Percentiles rank a stretch among this genome's conserved stretches.
phyloP scores from a whole-genome alignment of 2,329 filamentous ascomycete genomes.

The Fusarium gaditjirri region DNA sequence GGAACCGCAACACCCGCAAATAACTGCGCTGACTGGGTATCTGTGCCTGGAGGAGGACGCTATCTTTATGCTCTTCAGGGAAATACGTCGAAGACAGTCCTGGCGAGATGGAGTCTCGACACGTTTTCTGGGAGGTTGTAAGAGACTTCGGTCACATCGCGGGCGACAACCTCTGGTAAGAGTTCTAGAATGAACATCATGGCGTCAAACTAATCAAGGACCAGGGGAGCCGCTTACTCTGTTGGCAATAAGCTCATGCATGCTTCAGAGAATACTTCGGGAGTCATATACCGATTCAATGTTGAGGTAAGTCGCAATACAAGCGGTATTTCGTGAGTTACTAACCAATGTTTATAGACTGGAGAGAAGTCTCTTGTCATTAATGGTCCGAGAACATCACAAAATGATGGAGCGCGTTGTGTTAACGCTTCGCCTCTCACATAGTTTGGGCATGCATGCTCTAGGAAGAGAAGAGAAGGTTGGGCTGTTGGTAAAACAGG shows the following conservation, averaged over 20 bases:
- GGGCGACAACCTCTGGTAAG: slow-evolving; percentile 1
- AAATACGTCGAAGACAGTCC: not conserved
- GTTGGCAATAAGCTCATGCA: slow-evolving; percentile 3
- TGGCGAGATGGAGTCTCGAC: slow-evolving; percentile 8
- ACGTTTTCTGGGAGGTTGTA: not conserved
- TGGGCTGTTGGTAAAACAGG: too few relatives aligned
- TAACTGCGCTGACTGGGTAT: slow-evolving; percentile 3
- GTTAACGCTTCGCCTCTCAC: slow-evolving; percentile 14
- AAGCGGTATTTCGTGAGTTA: fast-evolving
- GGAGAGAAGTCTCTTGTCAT: not conserved
- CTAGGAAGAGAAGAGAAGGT: too few relatives aligned
- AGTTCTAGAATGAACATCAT: fast-evolving
- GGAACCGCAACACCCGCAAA: not conserved
- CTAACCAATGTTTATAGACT: not conserved
- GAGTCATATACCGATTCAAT: slow-evolving; percentile 12
- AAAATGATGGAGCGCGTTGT: slow-evolving; percentile 19
- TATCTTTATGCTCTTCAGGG: slow-evolving; percentile 9
- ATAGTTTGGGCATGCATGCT: not conserved
- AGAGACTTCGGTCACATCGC: not conserved
- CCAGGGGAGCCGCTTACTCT: slow-evolving; percentile 8
- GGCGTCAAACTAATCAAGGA: not conserved
- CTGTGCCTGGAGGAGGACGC: not conserved
- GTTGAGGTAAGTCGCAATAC: not conserved
- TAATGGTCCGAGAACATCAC: slow-evolving; percentile 8
- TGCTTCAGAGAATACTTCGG: slow-evolving; percentile 12